Percentiles rank a stretch among this genome's conserved stretches.
These are phyloP conservation scores for Sarocladiaceae sp. DNA, from an alignment of 2,329 filamentous ascomycete species.

Conservation along the genomic window DNA sequence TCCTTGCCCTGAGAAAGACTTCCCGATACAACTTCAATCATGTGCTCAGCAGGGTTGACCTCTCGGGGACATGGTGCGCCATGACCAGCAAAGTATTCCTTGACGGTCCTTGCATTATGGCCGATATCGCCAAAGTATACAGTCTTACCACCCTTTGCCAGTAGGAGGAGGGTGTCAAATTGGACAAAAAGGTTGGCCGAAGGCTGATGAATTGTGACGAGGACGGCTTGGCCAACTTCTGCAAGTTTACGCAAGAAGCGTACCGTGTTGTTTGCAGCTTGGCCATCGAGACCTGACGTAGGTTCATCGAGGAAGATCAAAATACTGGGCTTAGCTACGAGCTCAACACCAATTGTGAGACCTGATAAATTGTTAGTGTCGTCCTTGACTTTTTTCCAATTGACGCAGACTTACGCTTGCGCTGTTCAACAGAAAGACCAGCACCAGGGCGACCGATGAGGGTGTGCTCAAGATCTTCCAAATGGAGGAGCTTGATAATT, in stretches of 20 bases:
- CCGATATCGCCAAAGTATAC: conserved; percentile 61
- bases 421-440: conserved; percentile 38
- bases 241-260: conserved; percentile 62
- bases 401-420: too few relatives aligned
- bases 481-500: conserved; percentile 62
- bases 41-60: conserved; percentile 67
- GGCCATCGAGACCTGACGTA: conserved; percentile 70
- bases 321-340: conserved; percentile 69
- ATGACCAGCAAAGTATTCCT: conserved; percentile 55
- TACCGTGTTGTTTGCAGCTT: conserved; percentile 72
- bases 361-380: too few relatives aligned
- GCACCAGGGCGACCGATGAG: conserved; percentile 33
- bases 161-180: conserved; percentile 53
- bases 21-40: conserved; percentile 43
- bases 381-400: too few relatives aligned
- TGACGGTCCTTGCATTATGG: conserved; percentile 44
- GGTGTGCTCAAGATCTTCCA: conserved; percentile 33
- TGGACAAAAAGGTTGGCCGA: conserved; percentile 36
- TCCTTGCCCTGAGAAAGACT: conserved; percentile 46
- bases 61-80: conserved; percentile 52
- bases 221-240: not conserved
- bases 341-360: conserved; percentile 71
- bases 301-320: conserved; percentile 75
- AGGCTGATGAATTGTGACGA: conserved; percentile 43
- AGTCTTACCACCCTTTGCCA: conserved; percentile 53